Evolutionary conservation across 805 yeast genomes (phyloP).

Genomic region (Pichia rugopelliculosa): DNA sequence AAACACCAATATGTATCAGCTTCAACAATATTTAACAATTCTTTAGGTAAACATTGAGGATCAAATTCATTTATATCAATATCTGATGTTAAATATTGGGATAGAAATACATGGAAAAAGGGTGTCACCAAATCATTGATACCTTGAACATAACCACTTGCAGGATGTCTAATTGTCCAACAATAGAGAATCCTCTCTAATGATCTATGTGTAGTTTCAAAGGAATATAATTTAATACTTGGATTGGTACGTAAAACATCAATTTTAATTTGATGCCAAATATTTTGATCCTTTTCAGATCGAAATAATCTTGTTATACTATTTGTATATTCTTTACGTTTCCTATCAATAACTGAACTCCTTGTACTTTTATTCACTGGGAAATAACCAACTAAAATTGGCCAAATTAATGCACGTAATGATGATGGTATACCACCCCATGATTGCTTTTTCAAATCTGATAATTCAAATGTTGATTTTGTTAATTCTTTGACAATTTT

Average conservation of each 20-base stretch:
- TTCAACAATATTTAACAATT: slow-evolving; percentile 64
- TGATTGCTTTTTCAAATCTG: slow-evolving; percentile 66
- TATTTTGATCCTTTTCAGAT: slow-evolving; percentile 57
- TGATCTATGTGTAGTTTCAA: slow-evolving; percentile 64
- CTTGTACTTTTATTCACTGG: slow-evolving; percentile 82
- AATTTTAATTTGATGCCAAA: slow-evolving; percentile 94
- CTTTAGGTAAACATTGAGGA: slow-evolving; percentile 51
- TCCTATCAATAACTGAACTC: slow-evolving; percentile 58
- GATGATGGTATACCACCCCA: slow-evolving; percentile 93
- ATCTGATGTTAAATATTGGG: slow-evolving; percentile 48
- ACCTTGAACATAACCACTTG: slow-evolving; percentile 97
- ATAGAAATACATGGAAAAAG: slow-evolving; percentile 77
- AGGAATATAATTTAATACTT: slow-evolving; percentile 62
- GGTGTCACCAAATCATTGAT: slow-evolving; percentile 93
- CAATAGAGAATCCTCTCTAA: slow-evolving; percentile 75
- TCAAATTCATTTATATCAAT: slow-evolving; percentile 50
- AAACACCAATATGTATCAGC: slow-evolving; percentile 98
- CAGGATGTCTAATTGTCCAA: slow-evolving; percentile 97
- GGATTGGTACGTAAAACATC: slow-evolving; percentile 96
- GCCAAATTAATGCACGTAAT: slow-evolving; percentile 83
- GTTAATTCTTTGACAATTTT: slow-evolving; percentile 60
- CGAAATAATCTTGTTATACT: slow-evolving; percentile 62
- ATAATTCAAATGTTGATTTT: slow-evolving; percentile 51
- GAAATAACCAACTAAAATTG: slow-evolving; percentile 77
- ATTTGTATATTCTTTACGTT: slow-evolving; percentile 77